These are phyloP conservation scores for Oryza officinalis DNA, from an alignment of 176 grass and related monocot genomes.

Conservation along the genomic window DNA sequence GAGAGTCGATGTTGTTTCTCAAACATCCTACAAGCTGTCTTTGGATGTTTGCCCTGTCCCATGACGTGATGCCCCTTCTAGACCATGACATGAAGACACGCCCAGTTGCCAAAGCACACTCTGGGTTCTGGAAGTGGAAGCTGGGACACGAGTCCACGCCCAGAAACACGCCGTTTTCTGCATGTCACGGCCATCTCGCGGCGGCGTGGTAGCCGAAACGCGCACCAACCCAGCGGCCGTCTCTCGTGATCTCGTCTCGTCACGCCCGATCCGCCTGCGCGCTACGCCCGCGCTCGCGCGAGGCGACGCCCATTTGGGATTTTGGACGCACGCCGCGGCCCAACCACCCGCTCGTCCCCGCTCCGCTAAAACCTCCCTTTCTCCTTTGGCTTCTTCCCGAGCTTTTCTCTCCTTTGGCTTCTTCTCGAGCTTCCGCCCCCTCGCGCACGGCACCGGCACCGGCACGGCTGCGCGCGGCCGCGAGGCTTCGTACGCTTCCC, in stretches of 20 bases:
- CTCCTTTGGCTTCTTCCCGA: not conserved
- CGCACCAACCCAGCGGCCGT: not conserved
- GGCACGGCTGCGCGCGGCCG: too few relatives aligned
- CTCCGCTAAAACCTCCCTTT: not conserved
- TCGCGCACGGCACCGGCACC: not conserved
- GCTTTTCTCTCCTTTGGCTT: not conserved
- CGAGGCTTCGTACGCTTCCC: not conserved
- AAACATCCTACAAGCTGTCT: not conserved
- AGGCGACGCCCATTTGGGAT: not conserved
- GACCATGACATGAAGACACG: not conserved
- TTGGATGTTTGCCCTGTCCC: not conserved
- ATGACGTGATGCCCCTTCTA: not conserved
- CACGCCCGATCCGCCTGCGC: not conserved
- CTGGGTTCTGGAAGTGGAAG: too few relatives aligned
- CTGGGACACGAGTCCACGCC: too few relatives aligned
- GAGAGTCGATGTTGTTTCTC: not conserved
- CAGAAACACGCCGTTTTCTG: not conserved
- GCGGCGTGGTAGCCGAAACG: not conserved
- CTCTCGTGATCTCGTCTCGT: not conserved
- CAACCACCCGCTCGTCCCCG: not conserved
- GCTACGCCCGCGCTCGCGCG: too few relatives aligned
- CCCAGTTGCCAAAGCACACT: not conserved
- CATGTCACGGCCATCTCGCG: not conserved
- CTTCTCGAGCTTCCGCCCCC: not conserved
- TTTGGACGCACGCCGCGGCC: conserved; percentile 26